Evolutionary conservation across 805 yeast genomes (phyloP).

Genomic region (Kuraishia cidri): DNA sequence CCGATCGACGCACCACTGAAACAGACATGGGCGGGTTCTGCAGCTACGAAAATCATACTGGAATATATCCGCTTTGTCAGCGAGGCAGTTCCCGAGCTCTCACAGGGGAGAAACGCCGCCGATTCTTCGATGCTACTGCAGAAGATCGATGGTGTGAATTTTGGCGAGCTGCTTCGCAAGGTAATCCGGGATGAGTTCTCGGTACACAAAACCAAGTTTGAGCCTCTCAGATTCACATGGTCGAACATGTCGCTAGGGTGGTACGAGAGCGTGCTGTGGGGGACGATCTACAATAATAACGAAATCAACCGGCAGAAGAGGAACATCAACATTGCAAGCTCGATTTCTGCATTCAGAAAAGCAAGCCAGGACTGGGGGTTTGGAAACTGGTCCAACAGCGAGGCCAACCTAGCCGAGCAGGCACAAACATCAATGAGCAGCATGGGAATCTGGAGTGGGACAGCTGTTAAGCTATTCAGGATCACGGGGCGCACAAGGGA

Average conservation of each 20-base stretch:
- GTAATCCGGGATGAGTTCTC: constrained; percentile 25
- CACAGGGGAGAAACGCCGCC: background rate
- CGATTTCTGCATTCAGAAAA: constrained; percentile 19
- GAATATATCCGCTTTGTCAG: constrained; percentile 20
- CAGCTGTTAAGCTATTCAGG: constrained; percentile 33
- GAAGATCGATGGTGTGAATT: constrained; percentile 29
- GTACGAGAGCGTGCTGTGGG: constrained; percentile 65
- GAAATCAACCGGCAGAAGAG: constrained; percentile 19
- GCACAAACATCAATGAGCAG: constrained; percentile 13
- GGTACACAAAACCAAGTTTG: constrained; percentile 28
- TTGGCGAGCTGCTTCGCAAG: constrained; percentile 5
- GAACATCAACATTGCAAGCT: constrained; percentile 24
- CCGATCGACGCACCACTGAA: constrained; percentile 40
- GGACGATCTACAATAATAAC: constrained; percentile 34
- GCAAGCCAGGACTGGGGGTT: constrained; percentile 26
- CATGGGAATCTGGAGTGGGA: constrained; percentile 33
- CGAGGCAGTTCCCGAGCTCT: constrained; percentile 19
- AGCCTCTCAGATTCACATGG: constrained; percentile 53
- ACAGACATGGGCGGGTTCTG: constrained; percentile 49
- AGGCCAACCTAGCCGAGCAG: constrained; percentile 6
- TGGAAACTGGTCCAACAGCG: constrained; percentile 17
- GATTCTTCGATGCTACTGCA: constrained; percentile 17
- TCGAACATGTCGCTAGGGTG: constrained; percentile 57
- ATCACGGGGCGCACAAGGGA: constrained; percentile 12
- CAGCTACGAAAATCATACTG: constrained; percentile 32